Evolutionary conservation across 1,139 yeast genomes (phyloP).

Genomic region (Sugiyamaella xylanicola): DNA sequence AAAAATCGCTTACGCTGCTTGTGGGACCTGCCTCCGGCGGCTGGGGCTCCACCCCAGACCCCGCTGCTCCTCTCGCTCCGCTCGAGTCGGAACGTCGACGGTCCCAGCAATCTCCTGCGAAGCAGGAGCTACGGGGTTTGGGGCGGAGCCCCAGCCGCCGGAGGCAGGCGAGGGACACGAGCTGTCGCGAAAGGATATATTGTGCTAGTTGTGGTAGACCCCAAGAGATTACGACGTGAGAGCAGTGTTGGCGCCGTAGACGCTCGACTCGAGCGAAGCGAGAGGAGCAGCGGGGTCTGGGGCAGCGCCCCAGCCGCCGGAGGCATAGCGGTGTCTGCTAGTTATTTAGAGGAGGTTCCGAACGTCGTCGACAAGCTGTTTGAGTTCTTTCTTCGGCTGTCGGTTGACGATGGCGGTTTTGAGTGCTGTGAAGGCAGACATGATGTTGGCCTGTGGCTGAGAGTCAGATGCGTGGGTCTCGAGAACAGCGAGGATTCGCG

Average conservation of each 20-base stretch:
- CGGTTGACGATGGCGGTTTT: slow-evolving; percentile 11
- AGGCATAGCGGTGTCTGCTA: no score
- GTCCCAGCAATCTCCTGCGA: neutral
- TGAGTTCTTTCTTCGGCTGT: slow-evolving; percentile 12
- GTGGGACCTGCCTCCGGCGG: no score
- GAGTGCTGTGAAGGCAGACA: slow-evolving; percentile 1
- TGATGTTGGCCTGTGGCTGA: neutral
- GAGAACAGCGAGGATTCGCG: slow-evolving; percentile 29
- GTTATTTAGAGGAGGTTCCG: slow-evolving; percentile 3
- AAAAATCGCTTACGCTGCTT: no score
- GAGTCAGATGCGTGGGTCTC: neutral
- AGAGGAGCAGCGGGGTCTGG: neutral
- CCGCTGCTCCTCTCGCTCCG: no score
- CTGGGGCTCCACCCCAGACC: no score
- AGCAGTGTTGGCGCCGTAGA: no score
- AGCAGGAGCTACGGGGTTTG: neutral
- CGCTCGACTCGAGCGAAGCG: neutral
- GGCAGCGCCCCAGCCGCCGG: neutral
- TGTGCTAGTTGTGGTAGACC: no score
- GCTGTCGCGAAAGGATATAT: no score
- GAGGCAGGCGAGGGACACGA: no score
- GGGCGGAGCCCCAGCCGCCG: slow-evolving; percentile 17
- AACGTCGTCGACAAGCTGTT: slow-evolving; percentile 4
- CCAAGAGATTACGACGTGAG: no score
- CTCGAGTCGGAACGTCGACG: no score